phyloP scores from a whole-genome alignment of 202 grass and related monocot genomes.

The Alloteropsis angusta region DNA sequence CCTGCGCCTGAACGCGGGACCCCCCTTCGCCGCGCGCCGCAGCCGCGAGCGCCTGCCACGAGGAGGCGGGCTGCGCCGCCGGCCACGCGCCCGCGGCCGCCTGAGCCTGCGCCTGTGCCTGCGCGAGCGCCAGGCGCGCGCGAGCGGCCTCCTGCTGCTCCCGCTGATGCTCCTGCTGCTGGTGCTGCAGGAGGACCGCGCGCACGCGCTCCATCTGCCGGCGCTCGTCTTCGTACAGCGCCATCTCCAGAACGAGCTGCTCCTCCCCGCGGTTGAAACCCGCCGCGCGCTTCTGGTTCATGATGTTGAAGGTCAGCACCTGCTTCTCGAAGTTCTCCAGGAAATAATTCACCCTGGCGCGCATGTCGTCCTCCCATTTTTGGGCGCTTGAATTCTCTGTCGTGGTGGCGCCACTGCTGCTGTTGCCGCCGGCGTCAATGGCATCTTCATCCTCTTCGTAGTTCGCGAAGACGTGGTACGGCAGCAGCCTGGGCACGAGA shows the following conservation, averaged over 20 bases:
- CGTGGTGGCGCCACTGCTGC: background rate
- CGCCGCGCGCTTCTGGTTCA: background rate
- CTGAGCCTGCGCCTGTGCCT: conserved; percentile 26
- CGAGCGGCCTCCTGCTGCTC: conserved; percentile 17
- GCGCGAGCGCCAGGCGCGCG: conserved; percentile 4
- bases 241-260: background rate
- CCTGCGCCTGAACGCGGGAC: background rate
- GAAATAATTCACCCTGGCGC: background rate
- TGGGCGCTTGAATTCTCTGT: background rate
- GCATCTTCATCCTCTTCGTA: conserved; percentile 11
- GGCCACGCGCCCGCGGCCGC: conserved; percentile 11
- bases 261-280: conserved; percentile 15
- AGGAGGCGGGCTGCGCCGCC: background rate
- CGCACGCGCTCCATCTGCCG: background rate
- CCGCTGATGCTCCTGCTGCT: background rate
- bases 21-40: background rate
- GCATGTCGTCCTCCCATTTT: background rate
- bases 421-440: background rate
- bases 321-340: conserved; percentile 27
- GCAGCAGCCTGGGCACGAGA: conserved; percentile 25
- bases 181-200: background rate
- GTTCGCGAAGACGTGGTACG: conserved; percentile 34
- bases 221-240: background rate
- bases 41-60: conserved; percentile 5
- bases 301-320: conserved; percentile 27